A percentile compares a stretch with the other conserved stretches of the same genome.
phyloP scores from a whole-genome alignment of 345 rosid genomes.

The Aquilaria yunnanensis region DNA sequence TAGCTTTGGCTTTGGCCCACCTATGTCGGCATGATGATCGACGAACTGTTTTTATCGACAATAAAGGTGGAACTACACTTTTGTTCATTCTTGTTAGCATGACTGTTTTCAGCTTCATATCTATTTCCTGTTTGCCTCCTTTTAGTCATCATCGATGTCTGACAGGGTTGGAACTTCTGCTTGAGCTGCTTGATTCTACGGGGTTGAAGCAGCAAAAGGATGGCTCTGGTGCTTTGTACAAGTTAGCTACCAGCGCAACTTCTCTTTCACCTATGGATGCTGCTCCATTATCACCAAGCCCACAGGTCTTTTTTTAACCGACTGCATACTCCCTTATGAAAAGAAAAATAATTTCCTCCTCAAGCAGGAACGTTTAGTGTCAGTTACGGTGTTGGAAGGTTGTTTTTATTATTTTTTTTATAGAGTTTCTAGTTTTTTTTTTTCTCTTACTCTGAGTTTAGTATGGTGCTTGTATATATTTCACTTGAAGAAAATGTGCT shows the following conservation, averaged over 20 bases:
- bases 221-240: constrained; percentile 48
- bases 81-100: constrained; percentile 1
- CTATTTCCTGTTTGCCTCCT: constrained; percentile 9
- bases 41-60: constrained; percentile 50
- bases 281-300: constrained; percentile 63
- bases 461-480: no score
- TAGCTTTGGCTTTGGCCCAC: constrained; percentile 69
- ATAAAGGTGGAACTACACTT: constrained; percentile 35
- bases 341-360: neutral
- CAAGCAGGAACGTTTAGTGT: no score
- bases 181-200: constrained; percentile 52
- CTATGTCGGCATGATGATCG: constrained; percentile 57
- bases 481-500: no score
- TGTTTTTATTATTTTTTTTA: neutral
- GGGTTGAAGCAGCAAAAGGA: constrained; percentile 43
- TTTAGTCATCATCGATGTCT: neutral
- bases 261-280: constrained; percentile 42
- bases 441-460: no score
- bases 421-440: no score
- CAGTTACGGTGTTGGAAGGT: neutral
- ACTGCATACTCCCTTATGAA: neutral
- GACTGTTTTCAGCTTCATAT: neutral
- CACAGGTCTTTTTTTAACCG: constrained; percentile 29
- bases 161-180: constrained; percentile 49
- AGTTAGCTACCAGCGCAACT: constrained; percentile 47